Percentiles rank a stretch among this genome's conserved stretches.
Evolutionary conservation across 345 rosid genomes (phyloP).

Genomic region (Lepidium sativum): DNA sequence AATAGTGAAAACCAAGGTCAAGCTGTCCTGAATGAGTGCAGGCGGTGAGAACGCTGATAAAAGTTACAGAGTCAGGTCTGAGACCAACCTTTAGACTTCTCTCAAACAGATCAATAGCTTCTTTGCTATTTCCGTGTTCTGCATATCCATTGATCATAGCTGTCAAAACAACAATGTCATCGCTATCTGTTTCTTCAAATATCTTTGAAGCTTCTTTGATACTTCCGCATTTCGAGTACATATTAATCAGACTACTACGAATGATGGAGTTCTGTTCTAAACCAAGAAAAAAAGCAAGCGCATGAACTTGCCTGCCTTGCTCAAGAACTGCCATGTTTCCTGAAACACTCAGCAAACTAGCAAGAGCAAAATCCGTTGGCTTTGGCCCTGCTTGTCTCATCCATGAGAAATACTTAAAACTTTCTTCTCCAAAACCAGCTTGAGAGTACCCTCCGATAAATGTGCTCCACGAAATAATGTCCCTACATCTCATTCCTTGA

Average conservation of each 20-base stretch:
- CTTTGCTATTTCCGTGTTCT: conserved; percentile 68
- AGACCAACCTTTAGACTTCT: conserved; percentile 42
- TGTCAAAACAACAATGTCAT: conserved; percentile 61
- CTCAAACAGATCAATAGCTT: conserved; percentile 69
- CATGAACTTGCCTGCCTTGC: conserved; percentile 80
- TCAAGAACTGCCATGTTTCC: conserved; percentile 73
- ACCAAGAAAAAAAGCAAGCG: conserved; percentile 50
- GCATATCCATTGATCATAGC: conserved; percentile 91
- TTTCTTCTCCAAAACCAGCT: conserved; percentile 61
- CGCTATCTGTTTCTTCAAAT: conserved; percentile 40
- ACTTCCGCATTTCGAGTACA: conserved; percentile 90
- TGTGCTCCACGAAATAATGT: conserved; percentile 84
- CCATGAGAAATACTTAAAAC: conserved; percentile 56
- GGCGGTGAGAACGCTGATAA: conserved; percentile 76
- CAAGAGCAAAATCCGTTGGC: conserved; percentile 66
- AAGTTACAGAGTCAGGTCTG: conserved; percentile 69
- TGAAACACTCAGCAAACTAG: conserved; percentile 73
- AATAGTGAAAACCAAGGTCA: conserved; percentile 69
- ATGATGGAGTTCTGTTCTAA: conserved; percentile 40
- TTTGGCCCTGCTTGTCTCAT: conserved; percentile 73
- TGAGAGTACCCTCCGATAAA: conserved; percentile 65
- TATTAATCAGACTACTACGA: conserved; percentile 63
- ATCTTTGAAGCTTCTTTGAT: conserved; percentile 59
- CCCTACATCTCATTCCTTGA: conserved; percentile 44
- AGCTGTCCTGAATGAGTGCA: conserved; percentile 79